Evolutionary conservation across 1,284 basidiomycete genomes (phyloP), one percentile per base, ranked within the genome.

Genomic region (Volvariella volvacea): DNA sequence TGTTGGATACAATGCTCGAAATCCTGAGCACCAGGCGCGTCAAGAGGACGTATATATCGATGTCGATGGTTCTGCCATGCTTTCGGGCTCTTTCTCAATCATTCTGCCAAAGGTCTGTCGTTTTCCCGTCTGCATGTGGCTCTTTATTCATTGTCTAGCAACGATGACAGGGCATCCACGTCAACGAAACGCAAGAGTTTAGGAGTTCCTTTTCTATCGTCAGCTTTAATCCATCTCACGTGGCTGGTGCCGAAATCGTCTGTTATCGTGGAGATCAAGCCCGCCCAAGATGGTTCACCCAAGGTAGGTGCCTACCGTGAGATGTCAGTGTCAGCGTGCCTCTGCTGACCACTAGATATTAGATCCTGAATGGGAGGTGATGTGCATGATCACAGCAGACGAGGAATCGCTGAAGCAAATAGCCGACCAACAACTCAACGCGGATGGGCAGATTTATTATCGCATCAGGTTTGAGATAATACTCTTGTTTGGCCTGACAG

Each of bases 331-430:
- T 15, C 19, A 20, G 8, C n/a, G 6, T 15, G 15, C 34, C 6
- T 36, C 4, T 7, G n/a, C 8, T 36, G 7, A 7, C 34, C 14
- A 7, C 6, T 36, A 4, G n/a, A 36, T 36, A 36, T 36, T 36
- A 28, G 25, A 12, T 28, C 25, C 25, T 12, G 25, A 28, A 6
- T 28, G 25, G 25, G 7, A 36, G 34, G 6, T 36, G n/a, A 48
- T 73, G 6, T 73, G 68, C 46, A 66, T 57, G 0, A 48, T 73
- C 3, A 52, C 57, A 1, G 68, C 67, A 1, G 63, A 73, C 32
- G 60, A 62, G 0, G 63, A 65, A 0, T 44, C 53, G n/a, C 57
- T 67, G 4, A 50, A 56, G 12, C 41, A 47, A n/a, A 46, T 17
- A 4, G 10, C 45, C 31, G 41, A 58, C 53, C 30, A 41, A 19